Evolutionary conservation across 2,329 filamentous ascomycete genomes (phyloP), one percentile per base, ranked within the genome.

Genomic region (Ophiocordyceps unilateralis): DNA sequence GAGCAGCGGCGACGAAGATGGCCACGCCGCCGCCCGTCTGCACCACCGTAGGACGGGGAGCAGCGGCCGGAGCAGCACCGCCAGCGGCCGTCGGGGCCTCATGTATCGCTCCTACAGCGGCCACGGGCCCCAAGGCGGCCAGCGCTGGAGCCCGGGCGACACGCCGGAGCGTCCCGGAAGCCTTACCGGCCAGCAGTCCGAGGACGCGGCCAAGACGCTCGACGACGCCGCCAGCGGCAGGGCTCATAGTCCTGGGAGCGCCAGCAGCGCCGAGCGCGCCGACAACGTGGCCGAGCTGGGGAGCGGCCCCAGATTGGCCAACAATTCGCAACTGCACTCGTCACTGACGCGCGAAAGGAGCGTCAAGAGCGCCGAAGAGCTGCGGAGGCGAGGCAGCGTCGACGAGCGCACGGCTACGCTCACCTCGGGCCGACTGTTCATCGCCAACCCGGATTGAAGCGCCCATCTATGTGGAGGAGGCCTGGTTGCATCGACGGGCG

Each of bases 351-450:
- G 76, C 47, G 73, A 80, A 55, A 79, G 80, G 67, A 78, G 74
- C 53, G 66, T 73, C 43, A 80, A 76, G 63, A 78, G 69, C 43
- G 69, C 74, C 4, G 83, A 86, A 21, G 84, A 89, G 48, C 65
- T 93, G 44, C 73, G 71, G 53, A 70, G 85, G 51, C 71, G 83
- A 54, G 85, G 85, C 44, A 91, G 84, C 55, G 83, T 93, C 41
- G 85, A 91, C 56, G 85, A 91, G 60, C 70, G 82, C 54, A 83
- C 81, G 5, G 80, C 77, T 61, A 88, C 83, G 1, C 79, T 91
- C 58, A 77, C 74, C 19, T 71, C 75, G 23, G 78, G 78, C 41
- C 74, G 84, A 48, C 70, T 93, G 45, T 91, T 83, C 60, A 87
- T 93, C 55, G 85, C 85, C 52, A 93, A 93, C 60, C 85, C 85